Base-by-base conservation (phyloP, 2,329 filamentous ascomycete species). In the Ophiostoma triangulosporum region DNA sequence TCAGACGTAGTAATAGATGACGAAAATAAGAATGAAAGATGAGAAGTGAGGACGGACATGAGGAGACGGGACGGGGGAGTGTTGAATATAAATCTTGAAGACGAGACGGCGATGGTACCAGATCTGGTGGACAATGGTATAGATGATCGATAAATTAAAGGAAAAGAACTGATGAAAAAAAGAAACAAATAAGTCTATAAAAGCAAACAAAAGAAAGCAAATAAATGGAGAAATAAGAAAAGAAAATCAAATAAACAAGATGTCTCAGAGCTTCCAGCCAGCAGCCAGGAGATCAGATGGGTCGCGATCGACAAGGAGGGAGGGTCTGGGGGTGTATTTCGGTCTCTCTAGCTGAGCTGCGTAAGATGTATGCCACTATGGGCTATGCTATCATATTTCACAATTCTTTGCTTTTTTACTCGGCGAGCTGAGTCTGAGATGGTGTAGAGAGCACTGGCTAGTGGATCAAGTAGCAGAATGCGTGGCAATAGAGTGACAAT, bases 101-200 rank as follows among this genome's bases (percentile, higher is more conserved):
- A 32, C 32, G 26, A 48, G 49, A 48, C 17, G 38, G n/a, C 36
- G 52, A 35, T 35, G 35, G 43, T 6, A 6, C 14, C 14, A 35
- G 38, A 40, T 40, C n/a, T 43, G 38, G 20, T 14, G 20, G 20
- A 20, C n/a, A 3, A 15, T 35, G 14, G 33, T 35, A n/a, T 4
- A 33, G 31, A 33, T 33, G 9, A 33, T 14, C 6, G 9, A 11
- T 26, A 17, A 27, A 45, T 26, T 6, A 31, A 58, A 55, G 17
- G 51, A 49, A 32, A 52, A 50, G 53, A 53, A 49, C n/a, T n/a
- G 45, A 52, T 9, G n/a, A 56, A 40, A 56, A 55, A 56, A 57
- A 52, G 32, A 57, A 60, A 45, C 49, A n/a, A 49, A 46, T 12
- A 40, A 33, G 33, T 6, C n/a, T 40, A 40, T 26, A 38, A 20